These are phyloP conservation scores for Cladosporium sp. DNA, from an alignment of 2,329 filamentous ascomycete species.

Conservation along the genomic window DNA sequence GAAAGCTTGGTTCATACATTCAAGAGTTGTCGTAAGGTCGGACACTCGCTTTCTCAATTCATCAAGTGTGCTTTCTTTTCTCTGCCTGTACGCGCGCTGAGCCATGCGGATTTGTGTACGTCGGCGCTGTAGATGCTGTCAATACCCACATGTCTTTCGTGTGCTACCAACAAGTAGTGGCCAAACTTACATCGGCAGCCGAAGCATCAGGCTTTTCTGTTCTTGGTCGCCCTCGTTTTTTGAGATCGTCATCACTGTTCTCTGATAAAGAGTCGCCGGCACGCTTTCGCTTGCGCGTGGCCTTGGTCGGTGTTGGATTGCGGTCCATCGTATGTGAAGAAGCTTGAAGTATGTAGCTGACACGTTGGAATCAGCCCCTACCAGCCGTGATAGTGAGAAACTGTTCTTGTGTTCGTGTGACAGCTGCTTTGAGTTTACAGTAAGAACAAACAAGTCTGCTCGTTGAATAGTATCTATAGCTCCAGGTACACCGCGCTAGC, in stretches of 20 bases:
- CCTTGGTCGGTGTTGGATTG: neutral
- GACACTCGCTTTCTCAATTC: slow-evolving; percentile 70
- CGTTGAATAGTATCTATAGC: slow-evolving; percentile 12
- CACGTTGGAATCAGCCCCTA: neutral
- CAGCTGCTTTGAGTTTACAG: neutral
- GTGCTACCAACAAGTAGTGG: neutral
- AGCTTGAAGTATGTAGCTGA: neutral
- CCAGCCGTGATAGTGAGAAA: neutral
- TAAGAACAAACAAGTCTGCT: slow-evolving; percentile 3
- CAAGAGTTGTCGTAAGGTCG: slow-evolving; percentile 66
- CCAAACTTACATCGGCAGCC: slow-evolving; percentile 68
- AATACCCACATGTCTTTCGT: neutral
- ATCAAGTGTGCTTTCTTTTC: slow-evolving; percentile 79
- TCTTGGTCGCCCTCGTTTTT: slow-evolving; percentile 70
- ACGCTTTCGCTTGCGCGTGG: slow-evolving; percentile 17
- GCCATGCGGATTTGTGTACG: slow-evolving; percentile 85
- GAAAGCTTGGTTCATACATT: slow-evolving; percentile 73
- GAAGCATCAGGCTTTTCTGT: slow-evolving; percentile 77
- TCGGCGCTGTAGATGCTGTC: slow-evolving; percentile 58
- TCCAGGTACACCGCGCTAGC: neutral
- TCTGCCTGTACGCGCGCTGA: slow-evolving; percentile 78
- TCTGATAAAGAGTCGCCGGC: slow-evolving; percentile 3
- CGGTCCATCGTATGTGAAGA: neutral
- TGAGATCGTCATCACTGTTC: slow-evolving; percentile 34
- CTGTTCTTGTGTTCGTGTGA: too few relatives aligned